phyloP scores from a whole-genome alignment of 441 rosid genomes.

The Manihot esculenta region DNA sequence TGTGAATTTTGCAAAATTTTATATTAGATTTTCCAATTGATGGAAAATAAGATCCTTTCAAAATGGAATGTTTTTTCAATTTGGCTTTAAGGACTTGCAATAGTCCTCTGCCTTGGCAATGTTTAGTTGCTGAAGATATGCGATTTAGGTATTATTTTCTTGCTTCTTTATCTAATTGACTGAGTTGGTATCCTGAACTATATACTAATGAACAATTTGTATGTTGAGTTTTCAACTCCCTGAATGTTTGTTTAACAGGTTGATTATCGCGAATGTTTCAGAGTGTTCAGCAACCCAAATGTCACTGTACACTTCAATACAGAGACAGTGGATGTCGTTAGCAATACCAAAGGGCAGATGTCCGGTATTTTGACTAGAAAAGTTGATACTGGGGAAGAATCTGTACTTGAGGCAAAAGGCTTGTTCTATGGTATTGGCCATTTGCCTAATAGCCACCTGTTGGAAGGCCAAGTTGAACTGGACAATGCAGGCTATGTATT shows the following conservation, averaged over 20 bases:
- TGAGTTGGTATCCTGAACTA: constrained; percentile 37
- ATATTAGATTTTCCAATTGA: neutral
- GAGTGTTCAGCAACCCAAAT: constrained; percentile 97
- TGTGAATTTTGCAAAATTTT: neutral
- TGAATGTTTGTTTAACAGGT: constrained; percentile 99
- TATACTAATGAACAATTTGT: constrained; percentile 68
- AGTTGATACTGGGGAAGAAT: constrained; percentile 77
- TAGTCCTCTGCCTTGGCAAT: neutral
- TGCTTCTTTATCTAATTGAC: constrained; percentile 16
- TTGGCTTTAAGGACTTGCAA: neutral
- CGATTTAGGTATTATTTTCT: constrained; percentile 5
- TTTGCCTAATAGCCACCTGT: constrained; percentile 81
- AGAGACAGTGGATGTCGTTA: constrained; percentile 75
- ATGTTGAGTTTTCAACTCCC: constrained; percentile 97
- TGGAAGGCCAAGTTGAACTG: constrained; percentile 94
- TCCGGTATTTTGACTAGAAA: constrained; percentile 80
- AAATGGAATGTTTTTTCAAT: constrained; percentile 2
- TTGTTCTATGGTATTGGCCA: constrained; percentile 98
- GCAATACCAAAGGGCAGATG: constrained; percentile 96
- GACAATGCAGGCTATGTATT: constrained; percentile 78
- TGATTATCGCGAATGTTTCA: constrained; percentile 99
- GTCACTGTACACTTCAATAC: constrained; percentile 94
- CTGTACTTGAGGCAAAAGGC: constrained; percentile 90
- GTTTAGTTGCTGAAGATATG: constrained; percentile 12
- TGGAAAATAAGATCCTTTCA: neutral